Evolutionary conservation across 2,329 filamentous ascomycete genomes (phyloP).

Genomic region (Domatiomyces catenatus): DNA sequence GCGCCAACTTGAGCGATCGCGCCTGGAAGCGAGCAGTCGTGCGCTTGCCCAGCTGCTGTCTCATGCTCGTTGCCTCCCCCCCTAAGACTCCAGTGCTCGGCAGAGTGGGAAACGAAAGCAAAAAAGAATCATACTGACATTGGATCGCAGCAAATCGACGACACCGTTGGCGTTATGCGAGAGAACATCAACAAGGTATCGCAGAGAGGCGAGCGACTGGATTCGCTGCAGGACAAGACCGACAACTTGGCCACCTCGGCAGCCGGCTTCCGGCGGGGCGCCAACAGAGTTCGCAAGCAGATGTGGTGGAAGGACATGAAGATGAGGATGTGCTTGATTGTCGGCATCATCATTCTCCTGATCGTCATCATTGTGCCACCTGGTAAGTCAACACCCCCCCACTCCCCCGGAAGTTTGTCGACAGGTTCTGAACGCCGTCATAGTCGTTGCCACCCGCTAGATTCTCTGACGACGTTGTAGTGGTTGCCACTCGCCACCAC

Average conservation of each 20-base stretch:
- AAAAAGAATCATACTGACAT: constrained; percentile 2
- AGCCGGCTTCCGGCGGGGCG: constrained; percentile 87
- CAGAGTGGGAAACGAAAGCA: neutral
- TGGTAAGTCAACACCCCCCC: constrained; percentile 42
- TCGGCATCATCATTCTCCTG: constrained; percentile 79
- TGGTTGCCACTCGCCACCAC: neutral
- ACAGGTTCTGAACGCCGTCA: neutral
- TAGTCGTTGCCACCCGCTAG: neutral
- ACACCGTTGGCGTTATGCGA: constrained; percentile 86
- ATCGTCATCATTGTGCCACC: constrained; percentile 87
- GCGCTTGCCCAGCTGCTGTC: neutral
- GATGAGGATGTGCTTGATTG: constrained; percentile 94
- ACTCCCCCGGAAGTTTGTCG: neutral
- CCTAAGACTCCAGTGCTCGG: no score
- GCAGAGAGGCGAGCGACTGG: constrained; percentile 76
- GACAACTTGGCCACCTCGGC: constrained; percentile 86
- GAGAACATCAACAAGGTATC: constrained; percentile 96
- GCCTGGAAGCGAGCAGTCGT: neutral
- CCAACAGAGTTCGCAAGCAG: constrained; percentile 89
- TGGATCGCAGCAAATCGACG: constrained; percentile 72
- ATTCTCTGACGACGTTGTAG: neutral
- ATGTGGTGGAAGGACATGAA: constrained; percentile 99
- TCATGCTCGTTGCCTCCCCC: neutral
- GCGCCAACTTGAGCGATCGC: neutral
- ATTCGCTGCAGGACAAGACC: constrained; percentile 80